phyloP scores from a whole-genome alignment of 2,329 filamentous ascomycete species.

The Arthrobotrys musiformis region DNA sequence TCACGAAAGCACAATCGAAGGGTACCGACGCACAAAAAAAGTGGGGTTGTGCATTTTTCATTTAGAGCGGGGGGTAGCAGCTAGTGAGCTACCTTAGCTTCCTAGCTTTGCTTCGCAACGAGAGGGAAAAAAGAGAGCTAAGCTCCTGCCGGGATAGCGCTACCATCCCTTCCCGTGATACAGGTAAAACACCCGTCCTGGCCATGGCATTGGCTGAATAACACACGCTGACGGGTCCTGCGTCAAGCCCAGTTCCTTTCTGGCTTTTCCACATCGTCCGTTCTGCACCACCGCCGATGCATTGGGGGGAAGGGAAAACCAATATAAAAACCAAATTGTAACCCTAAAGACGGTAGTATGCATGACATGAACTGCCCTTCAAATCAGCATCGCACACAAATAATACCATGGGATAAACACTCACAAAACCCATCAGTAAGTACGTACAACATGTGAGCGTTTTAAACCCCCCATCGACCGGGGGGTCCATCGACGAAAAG shows the following conservation, averaged over 20 bases:
- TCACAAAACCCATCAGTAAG: not conserved
- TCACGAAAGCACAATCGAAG: no score
- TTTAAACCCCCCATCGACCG: no score
- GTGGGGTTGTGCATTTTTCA: slow-evolving; percentile 31
- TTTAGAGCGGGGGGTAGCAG: not conserved
- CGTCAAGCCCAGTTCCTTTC: slow-evolving; percentile 44
- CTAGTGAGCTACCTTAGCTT: not conserved
- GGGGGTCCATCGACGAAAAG: no score
- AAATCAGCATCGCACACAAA: no score
- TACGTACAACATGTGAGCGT: no score
- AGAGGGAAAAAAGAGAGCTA: slow-evolving; percentile 36
- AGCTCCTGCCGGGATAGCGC: slow-evolving; percentile 39
- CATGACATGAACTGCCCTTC: not conserved
- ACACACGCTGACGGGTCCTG: no score
- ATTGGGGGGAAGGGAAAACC: no score
- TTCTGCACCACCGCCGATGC: no score
- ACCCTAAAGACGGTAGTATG: slow-evolving; percentile 43
- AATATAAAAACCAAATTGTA: no score
- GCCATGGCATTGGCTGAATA: slow-evolving; percentile 5
- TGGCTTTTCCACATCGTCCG: no score
- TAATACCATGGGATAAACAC: not conserved
- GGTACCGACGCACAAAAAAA: slow-evolving; percentile 15
- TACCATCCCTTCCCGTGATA: slow-evolving; percentile 35
- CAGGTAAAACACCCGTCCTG: slow-evolving; percentile 8
- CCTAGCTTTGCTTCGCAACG: not conserved